Conservation (phyloP, 1,284 basidiomycete species). For the Sanghuangporus baumii region DNA sequence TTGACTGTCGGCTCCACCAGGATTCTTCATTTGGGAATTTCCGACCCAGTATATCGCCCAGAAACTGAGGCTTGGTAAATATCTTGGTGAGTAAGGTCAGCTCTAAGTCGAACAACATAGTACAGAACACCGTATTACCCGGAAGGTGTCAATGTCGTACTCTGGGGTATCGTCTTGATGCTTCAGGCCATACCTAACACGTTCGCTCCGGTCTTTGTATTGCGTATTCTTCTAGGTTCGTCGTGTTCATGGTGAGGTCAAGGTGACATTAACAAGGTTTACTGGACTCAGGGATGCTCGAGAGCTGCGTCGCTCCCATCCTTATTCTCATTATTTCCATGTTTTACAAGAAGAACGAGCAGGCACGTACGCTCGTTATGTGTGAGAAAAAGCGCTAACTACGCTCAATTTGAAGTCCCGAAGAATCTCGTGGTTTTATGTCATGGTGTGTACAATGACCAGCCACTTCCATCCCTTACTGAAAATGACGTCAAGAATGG, state of each 20-base stretch:
- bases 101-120: background rate
- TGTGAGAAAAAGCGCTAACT: background rate
- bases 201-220: slow-evolving; percentile 56
- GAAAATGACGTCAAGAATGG: slow-evolving; percentile 39
- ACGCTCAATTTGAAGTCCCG: slow-evolving; percentile 33
- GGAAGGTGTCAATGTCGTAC: slow-evolving; percentile 50
- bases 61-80: slow-evolving; percentile 54
- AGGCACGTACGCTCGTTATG: slow-evolving; percentile 30
- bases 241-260: background rate
- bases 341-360: slow-evolving; percentile 69
- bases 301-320: slow-evolving; percentile 57
- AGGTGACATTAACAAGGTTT: background rate
- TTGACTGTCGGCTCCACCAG: slow-evolving; percentile 27
- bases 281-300: slow-evolving; percentile 48
- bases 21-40: slow-evolving; percentile 60
- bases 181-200: slow-evolving; percentile 50
- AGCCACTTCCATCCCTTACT: background rate
- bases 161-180: slow-evolving; percentile 61
- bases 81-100: slow-evolving; percentile 38
- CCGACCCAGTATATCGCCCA: slow-evolving; percentile 64
- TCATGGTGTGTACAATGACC: slow-evolving; percentile 42
- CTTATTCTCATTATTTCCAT: slow-evolving; percentile 60
- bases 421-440: slow-evolving; percentile 63
- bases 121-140: too few relatives aligned
- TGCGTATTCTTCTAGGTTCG: slow-evolving; percentile 54